Conservation (phyloP, 2,329 filamentous ascomycete genomes). For the Cytospora leucostoma region DNA sequence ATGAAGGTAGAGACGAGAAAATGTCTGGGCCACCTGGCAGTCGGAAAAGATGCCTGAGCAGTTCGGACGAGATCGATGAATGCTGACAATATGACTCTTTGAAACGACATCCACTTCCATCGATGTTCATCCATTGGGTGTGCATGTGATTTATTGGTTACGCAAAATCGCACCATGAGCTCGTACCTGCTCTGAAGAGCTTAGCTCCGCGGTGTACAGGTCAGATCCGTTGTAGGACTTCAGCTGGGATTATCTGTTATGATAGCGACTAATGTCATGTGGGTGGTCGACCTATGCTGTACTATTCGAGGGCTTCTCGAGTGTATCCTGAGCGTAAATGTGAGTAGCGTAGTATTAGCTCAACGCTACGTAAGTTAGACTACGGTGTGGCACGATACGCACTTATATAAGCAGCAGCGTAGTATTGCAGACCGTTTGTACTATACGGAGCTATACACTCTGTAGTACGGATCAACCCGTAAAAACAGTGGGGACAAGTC, state of each 20-base stretch:
- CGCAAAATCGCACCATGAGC: background rate
- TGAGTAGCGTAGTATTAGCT: background rate
- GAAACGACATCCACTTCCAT: background rate
- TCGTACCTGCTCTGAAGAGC: too few relatives aligned
- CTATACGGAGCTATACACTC: too few relatives aligned
- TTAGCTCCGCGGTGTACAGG: too few relatives aligned
- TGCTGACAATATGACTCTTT: conserved; percentile 14
- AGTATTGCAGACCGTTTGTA: background rate
- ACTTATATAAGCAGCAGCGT: too few relatives aligned
- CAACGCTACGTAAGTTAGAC: background rate
- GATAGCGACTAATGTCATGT: too few relatives aligned
- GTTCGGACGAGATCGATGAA: conserved; percentile 6
- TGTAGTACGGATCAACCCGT: background rate
- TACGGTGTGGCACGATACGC: background rate
- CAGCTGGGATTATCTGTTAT: too few relatives aligned
- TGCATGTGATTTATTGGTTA: background rate
- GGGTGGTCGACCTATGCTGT: too few relatives aligned
- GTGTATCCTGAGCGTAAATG: background rate
- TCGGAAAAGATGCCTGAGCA: conserved; percentile 4
- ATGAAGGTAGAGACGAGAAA: background rate
- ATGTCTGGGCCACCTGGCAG: background rate
- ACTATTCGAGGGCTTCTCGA: background rate
- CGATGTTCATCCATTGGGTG: background rate
- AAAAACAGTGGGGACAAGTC: background rate
- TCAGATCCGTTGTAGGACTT: too few relatives aligned